Percentiles rank a stretch among this genome's conserved stretches.
phyloP scores from a whole-genome alignment of 129 eudicot genomes.

The Flaveria brownii region DNA sequence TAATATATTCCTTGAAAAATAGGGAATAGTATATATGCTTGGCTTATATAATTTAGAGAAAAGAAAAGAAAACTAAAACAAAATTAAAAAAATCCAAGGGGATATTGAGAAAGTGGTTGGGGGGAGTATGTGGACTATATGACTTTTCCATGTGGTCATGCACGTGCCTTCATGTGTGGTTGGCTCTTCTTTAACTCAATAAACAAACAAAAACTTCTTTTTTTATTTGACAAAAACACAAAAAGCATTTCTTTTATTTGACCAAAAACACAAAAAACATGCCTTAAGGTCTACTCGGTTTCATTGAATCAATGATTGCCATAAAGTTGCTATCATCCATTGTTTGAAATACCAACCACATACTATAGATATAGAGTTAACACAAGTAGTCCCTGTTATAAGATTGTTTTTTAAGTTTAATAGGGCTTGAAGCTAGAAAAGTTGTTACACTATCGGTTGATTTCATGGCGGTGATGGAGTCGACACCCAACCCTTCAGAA shows the following conservation, averaged over 20 bases:
- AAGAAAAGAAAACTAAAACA: neutral
- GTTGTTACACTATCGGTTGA: no score
- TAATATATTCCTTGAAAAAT: neutral
- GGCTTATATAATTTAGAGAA: neutral
- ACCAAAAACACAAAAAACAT: neutral
- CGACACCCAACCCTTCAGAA: no score
- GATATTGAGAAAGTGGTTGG: neutral
- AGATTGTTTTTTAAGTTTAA: no score
- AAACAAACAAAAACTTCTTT: neutral
- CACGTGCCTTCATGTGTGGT: conserved; percentile 16
- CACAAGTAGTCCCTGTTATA: neutral
- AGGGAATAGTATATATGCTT: neutral
- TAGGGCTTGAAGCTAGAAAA: no score
- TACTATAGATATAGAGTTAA: neutral
- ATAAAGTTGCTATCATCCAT: neutral
- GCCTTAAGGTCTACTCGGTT: conserved; percentile 3
- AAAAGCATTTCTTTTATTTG: neutral
- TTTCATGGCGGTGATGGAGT: no score
- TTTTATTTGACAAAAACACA: neutral
- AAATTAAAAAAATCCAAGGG: neutral
- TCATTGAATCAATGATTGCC: neutral
- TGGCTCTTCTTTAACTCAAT: neutral
- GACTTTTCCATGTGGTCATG: neutral
- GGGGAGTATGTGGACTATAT: neutral
- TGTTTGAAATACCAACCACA: neutral